Conservation (phyloP, 257 asterid species). For the Solanum raphanifolium region DNA sequence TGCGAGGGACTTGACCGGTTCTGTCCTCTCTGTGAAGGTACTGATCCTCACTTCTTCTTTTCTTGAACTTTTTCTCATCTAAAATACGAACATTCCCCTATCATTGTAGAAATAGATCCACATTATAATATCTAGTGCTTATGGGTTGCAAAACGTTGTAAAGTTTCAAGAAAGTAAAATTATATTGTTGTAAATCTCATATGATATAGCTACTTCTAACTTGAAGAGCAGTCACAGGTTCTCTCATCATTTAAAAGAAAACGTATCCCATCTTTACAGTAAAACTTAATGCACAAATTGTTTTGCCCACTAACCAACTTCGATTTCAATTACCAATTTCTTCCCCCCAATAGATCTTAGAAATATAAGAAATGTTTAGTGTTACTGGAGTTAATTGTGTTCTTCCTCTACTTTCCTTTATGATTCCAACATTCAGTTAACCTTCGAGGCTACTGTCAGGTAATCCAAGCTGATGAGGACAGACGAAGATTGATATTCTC, state of each 20-base stretch:
- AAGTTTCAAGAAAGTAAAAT: background rate
- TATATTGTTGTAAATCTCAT: background rate
- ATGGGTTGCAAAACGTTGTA: background rate
- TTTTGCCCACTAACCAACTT: background rate
- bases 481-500: constrained; percentile 72
- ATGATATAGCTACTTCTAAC: background rate
- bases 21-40: constrained; percentile 76
- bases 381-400: background rate
- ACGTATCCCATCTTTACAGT: background rate
- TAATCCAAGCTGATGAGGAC: constrained; percentile 73
- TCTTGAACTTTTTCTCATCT: background rate
- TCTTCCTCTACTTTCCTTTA: background rate
- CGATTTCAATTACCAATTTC: background rate
- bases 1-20: constrained; percentile 70
- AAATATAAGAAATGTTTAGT: background rate
- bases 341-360: background rate
- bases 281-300: background rate
- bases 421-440: background rate
- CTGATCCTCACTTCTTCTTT: background rate
- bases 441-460: constrained; percentile 29
- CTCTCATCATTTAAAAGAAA: background rate
- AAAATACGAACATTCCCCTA: background rate
- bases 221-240: background rate
- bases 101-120: background rate
- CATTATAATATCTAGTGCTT: background rate